Base-by-base conservation (phyloP, 768 basidiomycete species). In the Kockovaella imperatae region DNA sequence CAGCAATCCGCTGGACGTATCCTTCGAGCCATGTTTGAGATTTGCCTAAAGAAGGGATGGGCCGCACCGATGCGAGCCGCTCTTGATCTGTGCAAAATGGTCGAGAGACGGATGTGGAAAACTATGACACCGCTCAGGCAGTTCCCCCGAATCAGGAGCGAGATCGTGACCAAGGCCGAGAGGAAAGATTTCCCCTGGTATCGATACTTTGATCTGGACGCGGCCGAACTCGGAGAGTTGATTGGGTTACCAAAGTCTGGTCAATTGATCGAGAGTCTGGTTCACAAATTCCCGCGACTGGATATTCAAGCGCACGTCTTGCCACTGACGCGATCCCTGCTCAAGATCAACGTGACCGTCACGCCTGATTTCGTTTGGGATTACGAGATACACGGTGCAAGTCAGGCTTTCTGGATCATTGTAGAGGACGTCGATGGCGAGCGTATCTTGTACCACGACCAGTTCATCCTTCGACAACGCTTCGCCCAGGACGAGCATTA, bases 141-240 rank as follows among this genome's bases (percentile, higher is more conserved):
- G 68, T 97, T 97, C 77, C 91, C 89, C 0, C 69, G 77, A 17
- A 60, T 62, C 42, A 38, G 61, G 45, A 36, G 25, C n/a, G 87
- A 93, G 39, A 82, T 93, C 28, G 75, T 91, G 40, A 66, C 69
- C 49, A 89, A 91, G 64, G 90, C 91, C 0, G 93, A 97, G 71
- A 84, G 87, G 14, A 97, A 97, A 69, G 93, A 97, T 78, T 97
- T 97, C 77, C 89, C 90, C 0, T 95, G 90, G 89, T 86, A 95
- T 65, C 83, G 91, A 21, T 97, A 96, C 74, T 97, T 93, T 56
- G 93, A 96, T 66, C 74, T 97, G 53, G 73, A 74, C 49, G 72
- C 75, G 0, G 87, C 87, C 2, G 93, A 97, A 71, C 83, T 99
- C 40, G 91, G 90, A 13, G 95, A 99, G 72, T 77, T 97, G 0